phyloP scores from a whole-genome alignment of 1,284 basidiomycete species.

The Mrakiaceae sp. region DNA sequence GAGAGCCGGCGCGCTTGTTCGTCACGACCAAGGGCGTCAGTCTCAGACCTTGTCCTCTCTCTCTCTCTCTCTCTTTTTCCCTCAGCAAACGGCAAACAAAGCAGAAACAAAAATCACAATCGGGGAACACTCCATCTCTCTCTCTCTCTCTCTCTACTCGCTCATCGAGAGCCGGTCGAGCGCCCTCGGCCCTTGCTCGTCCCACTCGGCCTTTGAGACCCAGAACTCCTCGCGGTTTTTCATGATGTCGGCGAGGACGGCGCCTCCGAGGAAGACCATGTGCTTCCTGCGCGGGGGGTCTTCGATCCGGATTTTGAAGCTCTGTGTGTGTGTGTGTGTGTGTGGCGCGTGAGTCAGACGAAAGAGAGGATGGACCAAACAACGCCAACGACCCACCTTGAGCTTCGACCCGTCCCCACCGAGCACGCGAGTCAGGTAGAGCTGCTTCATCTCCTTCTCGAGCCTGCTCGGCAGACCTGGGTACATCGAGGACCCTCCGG shows the following conservation, averaged over 20 bases:
- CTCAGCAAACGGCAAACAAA: no score
- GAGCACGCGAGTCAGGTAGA: slow-evolving; percentile 84
- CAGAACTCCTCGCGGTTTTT: slow-evolving; percentile 89
- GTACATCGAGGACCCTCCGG: slow-evolving; percentile 97
- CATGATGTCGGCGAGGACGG: slow-evolving; percentile 96
- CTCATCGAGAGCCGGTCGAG: slow-evolving; percentile 61
- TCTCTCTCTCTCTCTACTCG: slow-evolving; percentile 23
- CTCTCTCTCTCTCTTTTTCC: no score
- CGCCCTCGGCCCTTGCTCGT: slow-evolving; percentile 68
- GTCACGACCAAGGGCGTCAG: no score
- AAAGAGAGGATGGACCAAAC: neutral
- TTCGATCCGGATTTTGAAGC: slow-evolving; percentile 99
- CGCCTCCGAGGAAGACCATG: slow-evolving; percentile 98
- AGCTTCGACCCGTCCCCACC: slow-evolving; percentile 72
- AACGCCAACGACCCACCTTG: slow-evolving; percentile 50
- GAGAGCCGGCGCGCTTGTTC: no score
- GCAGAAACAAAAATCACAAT: no score
- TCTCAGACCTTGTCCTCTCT: no score
- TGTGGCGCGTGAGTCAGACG: neutral
- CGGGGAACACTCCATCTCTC: no score
- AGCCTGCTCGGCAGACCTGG: slow-evolving; percentile 90
- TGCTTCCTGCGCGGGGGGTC: slow-evolving; percentile 96
- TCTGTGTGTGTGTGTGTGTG: slow-evolving; percentile 44
- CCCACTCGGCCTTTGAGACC: slow-evolving; percentile 87
- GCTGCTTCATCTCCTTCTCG: slow-evolving; percentile 99